phyloP scores from a whole-genome alignment of 305 asterid species.

The Rubia balearica region DNA sequence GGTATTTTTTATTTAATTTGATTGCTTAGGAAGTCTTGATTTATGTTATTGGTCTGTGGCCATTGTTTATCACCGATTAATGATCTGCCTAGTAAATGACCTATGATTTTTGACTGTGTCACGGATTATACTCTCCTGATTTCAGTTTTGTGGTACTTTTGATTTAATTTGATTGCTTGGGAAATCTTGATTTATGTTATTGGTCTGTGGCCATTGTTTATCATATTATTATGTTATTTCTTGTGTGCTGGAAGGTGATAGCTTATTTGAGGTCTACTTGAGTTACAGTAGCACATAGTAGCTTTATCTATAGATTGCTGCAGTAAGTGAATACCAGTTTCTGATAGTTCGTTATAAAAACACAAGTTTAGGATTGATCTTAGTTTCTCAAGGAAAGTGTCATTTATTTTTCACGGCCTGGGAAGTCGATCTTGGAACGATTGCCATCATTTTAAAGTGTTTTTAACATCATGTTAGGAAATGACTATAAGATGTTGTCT shows the following conservation, averaged over 20 bases:
- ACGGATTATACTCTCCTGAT: background rate
- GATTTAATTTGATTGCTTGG: background rate
- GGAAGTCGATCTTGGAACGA: background rate
- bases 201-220: background rate
- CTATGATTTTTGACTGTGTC: too few relatives aligned
- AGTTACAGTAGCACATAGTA: background rate
- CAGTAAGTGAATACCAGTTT: background rate
- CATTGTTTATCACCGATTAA: background rate
- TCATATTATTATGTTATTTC: background rate
- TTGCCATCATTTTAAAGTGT: background rate
- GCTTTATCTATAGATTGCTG: background rate
- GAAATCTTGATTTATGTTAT: background rate
- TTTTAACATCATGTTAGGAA: background rate
- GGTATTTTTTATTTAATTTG: background rate
- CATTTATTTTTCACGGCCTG: background rate
- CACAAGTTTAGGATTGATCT: background rate
- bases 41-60: background rate
- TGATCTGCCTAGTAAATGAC: too few relatives aligned
- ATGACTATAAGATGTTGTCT: background rate
- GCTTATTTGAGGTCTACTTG: background rate
- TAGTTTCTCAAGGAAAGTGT: background rate
- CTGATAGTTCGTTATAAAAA: background rate
- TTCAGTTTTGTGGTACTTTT: background rate
- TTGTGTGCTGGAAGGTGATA: background rate
- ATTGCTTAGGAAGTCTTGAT: constrained; percentile 1